A percentile compares a stretch with the other conserved stretches of the same genome.
These are phyloP conservation scores for Colletotrichum trifolii DNA, from an alignment of 2,329 filamentous ascomycete species.

Conservation along the genomic window DNA sequence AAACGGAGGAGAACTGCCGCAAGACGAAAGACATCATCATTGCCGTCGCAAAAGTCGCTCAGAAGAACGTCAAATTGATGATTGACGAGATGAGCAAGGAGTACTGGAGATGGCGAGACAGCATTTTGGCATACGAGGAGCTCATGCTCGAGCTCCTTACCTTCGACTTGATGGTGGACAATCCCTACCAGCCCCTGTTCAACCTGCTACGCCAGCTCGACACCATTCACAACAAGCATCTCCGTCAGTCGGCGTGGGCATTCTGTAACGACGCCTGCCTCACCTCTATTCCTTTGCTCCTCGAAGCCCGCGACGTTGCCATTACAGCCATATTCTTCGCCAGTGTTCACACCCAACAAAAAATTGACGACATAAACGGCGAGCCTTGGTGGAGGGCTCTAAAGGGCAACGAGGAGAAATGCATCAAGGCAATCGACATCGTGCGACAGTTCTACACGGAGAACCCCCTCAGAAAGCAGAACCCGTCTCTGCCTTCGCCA, in stretches of 20 bases:
- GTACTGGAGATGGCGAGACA: conserved; percentile 98
- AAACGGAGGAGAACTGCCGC: conserved; percentile 95
- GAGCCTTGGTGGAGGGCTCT: conserved; percentile 89
- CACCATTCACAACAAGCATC: conserved; percentile 80
- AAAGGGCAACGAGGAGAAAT: conserved; percentile 75
- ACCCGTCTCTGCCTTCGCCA: conserved; percentile 64
- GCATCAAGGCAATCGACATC: conserved; percentile 78
- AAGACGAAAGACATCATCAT: conserved; percentile 97
- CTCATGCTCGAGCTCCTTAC: conserved; percentile 90
- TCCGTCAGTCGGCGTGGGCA: conserved; percentile 90
- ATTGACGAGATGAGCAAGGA: conserved; percentile 98
- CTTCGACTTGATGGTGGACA: conserved; percentile 91
- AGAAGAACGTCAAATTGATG: conserved; percentile 89
- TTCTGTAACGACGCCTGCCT: conserved; percentile 92
- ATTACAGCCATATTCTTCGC: conserved; percentile 89
- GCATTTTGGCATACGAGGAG: conserved; percentile 92
- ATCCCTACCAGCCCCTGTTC: conserved; percentile 87
- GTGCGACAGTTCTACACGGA: conserved; percentile 77
- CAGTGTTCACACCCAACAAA: conserved; percentile 77
- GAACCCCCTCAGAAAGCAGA: conserved; percentile 70
- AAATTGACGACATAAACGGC: conserved; percentile 81
- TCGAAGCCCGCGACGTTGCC: conserved; percentile 83
- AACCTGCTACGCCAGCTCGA: conserved; percentile 80
- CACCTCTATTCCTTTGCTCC: conserved; percentile 85
- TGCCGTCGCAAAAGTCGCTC: conserved; percentile 91